These are phyloP conservation scores for Macrocybe gigantea DNA, from an alignment of 768 basidiomycete genomes.

Conservation along the genomic window DNA sequence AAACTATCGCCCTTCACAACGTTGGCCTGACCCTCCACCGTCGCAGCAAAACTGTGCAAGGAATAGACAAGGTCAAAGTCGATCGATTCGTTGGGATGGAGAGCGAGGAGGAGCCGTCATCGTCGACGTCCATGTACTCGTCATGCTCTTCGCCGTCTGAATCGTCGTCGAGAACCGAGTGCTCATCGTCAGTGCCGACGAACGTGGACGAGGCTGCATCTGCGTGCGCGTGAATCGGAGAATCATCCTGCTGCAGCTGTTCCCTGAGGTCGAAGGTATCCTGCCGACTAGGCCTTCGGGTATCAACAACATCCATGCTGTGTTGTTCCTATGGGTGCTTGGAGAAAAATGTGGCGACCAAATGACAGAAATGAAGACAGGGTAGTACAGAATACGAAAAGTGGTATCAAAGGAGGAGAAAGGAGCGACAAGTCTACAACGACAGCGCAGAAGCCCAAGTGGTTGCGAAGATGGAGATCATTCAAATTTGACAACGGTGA, in stretches of 20 bases:
- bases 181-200: constrained; percentile 60
- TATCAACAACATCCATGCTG: constrained; percentile 17
- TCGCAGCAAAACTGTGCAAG: constrained; percentile 95
- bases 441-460: too few relatives aligned
- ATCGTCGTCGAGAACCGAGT: constrained; percentile 83
- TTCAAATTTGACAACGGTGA: too few relatives aligned
- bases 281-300: constrained; percentile 28
- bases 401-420: too few relatives aligned
- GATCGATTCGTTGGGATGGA: constrained; percentile 87
- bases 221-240: constrained; percentile 34
- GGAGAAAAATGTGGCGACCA: too few relatives aligned
- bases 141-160: constrained; percentile 71
- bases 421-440: too few relatives aligned
- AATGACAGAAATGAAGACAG: too few relatives aligned
- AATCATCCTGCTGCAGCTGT: constrained; percentile 49
- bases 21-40: constrained; percentile 97
- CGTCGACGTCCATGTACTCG: constrained; percentile 68
- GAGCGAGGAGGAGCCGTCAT: constrained; percentile 74
- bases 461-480: too few relatives aligned
- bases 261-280: constrained; percentile 74
- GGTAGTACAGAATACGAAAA: too few relatives aligned
- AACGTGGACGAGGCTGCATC: constrained; percentile 38
- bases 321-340: too few relatives aligned
- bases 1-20: constrained; percentile 98
- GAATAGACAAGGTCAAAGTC: constrained; percentile 92